phyloP scores from a whole-genome alignment of 1,284 basidiomycete genomes.

The Ganoderma sinense region DNA sequence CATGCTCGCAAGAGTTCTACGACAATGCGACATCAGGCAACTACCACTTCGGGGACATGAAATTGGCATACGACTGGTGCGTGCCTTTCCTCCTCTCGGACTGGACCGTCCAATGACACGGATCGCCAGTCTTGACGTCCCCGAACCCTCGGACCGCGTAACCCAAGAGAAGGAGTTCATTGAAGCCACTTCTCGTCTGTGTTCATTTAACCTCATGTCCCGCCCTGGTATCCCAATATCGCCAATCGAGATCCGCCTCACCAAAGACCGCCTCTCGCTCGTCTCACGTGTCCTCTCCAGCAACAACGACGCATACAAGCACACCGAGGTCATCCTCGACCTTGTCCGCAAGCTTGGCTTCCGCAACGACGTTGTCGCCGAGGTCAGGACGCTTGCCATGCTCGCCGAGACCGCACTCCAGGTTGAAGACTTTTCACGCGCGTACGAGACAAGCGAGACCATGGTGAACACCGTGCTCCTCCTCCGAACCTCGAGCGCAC shows the following conservation, averaged over 20 bases:
- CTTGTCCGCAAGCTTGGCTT: constrained; percentile 89
- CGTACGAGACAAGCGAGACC: constrained; percentile 73
- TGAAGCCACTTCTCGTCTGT: constrained; percentile 89
- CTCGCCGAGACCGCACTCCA: constrained; percentile 85
- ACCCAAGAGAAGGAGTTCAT: constrained; percentile 87
- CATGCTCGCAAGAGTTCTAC: constrained; percentile 88
- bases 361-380: constrained; percentile 69
- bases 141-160: constrained; percentile 68
- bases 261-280: constrained; percentile 84
- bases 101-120: constrained; percentile 9
- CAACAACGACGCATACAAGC: constrained; percentile 87
- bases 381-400: constrained; percentile 88
- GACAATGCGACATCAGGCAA: constrained; percentile 93
- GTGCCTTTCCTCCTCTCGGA: constrained; percentile 35
- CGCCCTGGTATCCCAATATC: constrained; percentile 80
- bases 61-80: constrained; percentile 93
- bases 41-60: constrained; percentile 93
- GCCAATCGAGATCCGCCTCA: constrained; percentile 90
- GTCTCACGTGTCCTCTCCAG: constrained; percentile 84
- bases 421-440: constrained; percentile 77
- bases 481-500: constrained; percentile 47
- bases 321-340: constrained; percentile 89
- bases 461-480: constrained; percentile 74
- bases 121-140: constrained; percentile 74
- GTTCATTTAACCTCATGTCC: constrained; percentile 82